Evolutionary conservation across 805 yeast species (phyloP), one percentile per base, ranked within the genome.

Genomic region (Saccharomyces paradoxus): DNA sequence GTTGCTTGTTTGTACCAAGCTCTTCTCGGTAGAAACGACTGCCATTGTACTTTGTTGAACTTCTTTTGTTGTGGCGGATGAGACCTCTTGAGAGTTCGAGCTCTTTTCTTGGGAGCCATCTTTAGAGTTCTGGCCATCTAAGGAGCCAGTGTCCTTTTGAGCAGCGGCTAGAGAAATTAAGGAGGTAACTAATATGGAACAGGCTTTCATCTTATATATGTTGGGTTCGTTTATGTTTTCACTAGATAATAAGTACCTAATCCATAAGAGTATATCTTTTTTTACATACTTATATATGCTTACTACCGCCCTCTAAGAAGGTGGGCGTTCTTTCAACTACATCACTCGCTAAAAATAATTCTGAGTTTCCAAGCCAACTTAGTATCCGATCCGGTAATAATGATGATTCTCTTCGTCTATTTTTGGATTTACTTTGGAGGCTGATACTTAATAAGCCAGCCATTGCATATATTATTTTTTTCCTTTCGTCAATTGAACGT

Each of bases 1-100:
- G 48, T 53, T 53, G 47, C 53, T 50, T 17, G 56, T 53, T 21
- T 53, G 56, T 13, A 53, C 56, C 49, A 50, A 44, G 21, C 6
- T 37, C 10, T 32, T 28, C 9, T 6, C 22, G 21, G 50, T 29
- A 48, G 37, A 26, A 17, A n/a, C 14, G 13, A 21, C 22, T 17
- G 9, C 12, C 0, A 24, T 17, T 17, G 44, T 17, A 4, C 24
- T 37, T 17, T 37, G 13, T 21, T 37, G 44, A 4, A 12, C 44
- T 9, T 37, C 37, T 17, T 31, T 37, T 37, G 44, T n/a, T 4
- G 41, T n/a, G 22, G 17, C 24, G 12, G 44, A 7, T 17, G 44
- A 2, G 13, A 22, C 7, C 13, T 37, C 12, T 21, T 37, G 44
- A 37, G 44, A 17, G 13, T 17, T 37, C 2, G 24, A 17, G 44